Evolutionary conservation across 768 basidiomycete species (phyloP).

Genomic region (Tylopilus rubrobrunneus): DNA sequence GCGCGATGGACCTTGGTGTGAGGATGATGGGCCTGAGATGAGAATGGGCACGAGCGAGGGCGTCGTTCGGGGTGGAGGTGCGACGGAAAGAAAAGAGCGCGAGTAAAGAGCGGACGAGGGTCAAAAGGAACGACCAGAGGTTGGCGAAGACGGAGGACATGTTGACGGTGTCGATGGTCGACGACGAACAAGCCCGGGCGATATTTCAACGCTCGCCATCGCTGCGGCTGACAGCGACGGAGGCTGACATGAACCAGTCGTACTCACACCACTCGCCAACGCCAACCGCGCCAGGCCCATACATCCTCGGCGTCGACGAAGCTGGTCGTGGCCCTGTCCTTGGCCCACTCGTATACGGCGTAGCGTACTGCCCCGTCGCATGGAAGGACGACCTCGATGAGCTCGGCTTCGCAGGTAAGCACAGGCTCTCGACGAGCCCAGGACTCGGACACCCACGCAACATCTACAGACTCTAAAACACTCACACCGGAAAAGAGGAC

Average conservation of each 20-base stretch:
- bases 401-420: slow-evolving; percentile 87
- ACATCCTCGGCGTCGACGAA: slow-evolving; percentile 98
- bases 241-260: slow-evolving; percentile 39
- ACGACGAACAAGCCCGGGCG: neutral
- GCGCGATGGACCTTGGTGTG: slow-evolving; percentile 11
- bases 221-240: slow-evolving; percentile 8
- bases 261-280: slow-evolving; percentile 76
- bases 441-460: neutral
- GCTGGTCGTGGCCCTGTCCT: slow-evolving; percentile 95
- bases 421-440: neutral
- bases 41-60: slow-evolving; percentile 12
- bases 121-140: slow-evolving; percentile 24
- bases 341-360: slow-evolving; percentile 93
- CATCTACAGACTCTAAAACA: slow-evolving; percentile 82
- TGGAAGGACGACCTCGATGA: slow-evolving; percentile 71
- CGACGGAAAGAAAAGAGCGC: slow-evolving; percentile 19
- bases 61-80: slow-evolving; percentile 5
- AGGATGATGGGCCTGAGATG: slow-evolving; percentile 21
- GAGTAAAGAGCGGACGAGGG: slow-evolving; percentile 27
- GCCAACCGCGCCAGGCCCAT: slow-evolving; percentile 70
- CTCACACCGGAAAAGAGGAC: slow-evolving; percentile 70
- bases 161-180: neutral
- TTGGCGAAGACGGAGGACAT: slow-evolving; percentile 18
- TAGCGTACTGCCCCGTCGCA: slow-evolving; percentile 84
- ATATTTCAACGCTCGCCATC: slow-evolving; percentile 3